Base-by-base conservation (phyloP, 2,329 filamentous ascomycete genomes). In the Aspergillus tamarii region DNA sequence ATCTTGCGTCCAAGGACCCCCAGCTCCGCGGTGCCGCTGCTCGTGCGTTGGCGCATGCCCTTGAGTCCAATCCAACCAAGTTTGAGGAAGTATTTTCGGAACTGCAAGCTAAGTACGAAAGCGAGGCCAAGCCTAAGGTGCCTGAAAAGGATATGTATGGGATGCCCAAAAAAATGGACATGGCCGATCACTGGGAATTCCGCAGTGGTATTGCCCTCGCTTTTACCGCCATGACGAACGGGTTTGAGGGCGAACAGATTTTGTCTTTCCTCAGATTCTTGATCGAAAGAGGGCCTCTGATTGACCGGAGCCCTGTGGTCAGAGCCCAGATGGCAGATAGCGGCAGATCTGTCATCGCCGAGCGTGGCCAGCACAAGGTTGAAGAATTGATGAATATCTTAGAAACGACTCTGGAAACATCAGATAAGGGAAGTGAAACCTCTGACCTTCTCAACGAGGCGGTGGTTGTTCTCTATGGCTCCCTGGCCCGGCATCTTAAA, bases 391-490 rank as follows among this genome's bases (percentile, higher is more conserved):
- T 99, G 94, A 88, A 90, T 72, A 89, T 94, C 16, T 96, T 98
- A 73, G 95, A 99, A 77, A 86, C 85, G 28, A 93, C 92, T 0
- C 84, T 99, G n/a, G 93, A 94, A 74, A 89, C 88, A 3, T 91
- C 93, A 3, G 92, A 95, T 76, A 92, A 91, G 74, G 90, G 89
- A 62, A 93, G 90, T 0, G 88, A 94, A 69, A 88, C 90, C 60
- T 89, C 92, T 21, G 96, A 99, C 77, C 88, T 93, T 64, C 91
- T 98, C 67, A 97, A 97, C 70, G 95, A 99, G 80, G 95, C 96
- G 21, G 94, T 99, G 59, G 94, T 99, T 70, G 95, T 99, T 71
- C 90, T 99, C 76, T 99, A 99, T 72, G 95, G 95, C 75, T 94
- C 96, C 58, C 82, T 99, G 43, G 95, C 94, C 50, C 89, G 92